A percentile compares a stretch with the other conserved stretches of the same genome.
These are phyloP conservation scores for Chlamydomonas sp. DNA, from an alignment of 139 green algal species.

Conservation along the genomic window DNA sequence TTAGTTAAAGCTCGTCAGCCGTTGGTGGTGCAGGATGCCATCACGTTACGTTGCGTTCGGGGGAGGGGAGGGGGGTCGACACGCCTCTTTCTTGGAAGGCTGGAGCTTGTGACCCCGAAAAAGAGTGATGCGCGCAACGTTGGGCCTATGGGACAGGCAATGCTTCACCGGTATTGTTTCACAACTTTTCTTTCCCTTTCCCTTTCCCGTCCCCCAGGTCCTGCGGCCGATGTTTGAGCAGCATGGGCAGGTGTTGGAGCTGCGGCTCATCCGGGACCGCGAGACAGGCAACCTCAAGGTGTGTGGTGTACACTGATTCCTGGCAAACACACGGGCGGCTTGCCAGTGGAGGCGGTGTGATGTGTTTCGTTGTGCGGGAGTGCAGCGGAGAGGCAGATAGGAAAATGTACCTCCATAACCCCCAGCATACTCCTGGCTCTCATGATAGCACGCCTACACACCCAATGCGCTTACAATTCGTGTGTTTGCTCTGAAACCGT, in stretches of 20 bases:
- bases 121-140: not conserved
- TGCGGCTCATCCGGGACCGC: slow-evolving; percentile 63
- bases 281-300: slow-evolving; percentile 58
- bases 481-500: too few relatives aligned
- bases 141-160: not conserved
- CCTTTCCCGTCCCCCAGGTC: slow-evolving; percentile 55
- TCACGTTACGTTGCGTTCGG: too few relatives aligned
- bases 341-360: too few relatives aligned
- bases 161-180: not conserved
- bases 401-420: not conserved
- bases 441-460: too few relatives aligned
- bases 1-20: too few relatives aligned
- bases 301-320: not conserved
- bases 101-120: not conserved
- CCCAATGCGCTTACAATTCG: too few relatives aligned
- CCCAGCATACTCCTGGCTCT: too few relatives aligned
- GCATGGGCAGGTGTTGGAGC: slow-evolving; percentile 49
- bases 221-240: slow-evolving; percentile 74
- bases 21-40: not conserved
- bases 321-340: too few relatives aligned
- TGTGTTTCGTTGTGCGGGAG: too few relatives aligned
- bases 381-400: too few relatives aligned
- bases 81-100: not conserved
- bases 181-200: not conserved
- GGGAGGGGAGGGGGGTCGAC: too few relatives aligned